Conservation (phyloP, 2,329 filamentous ascomycete genomes). For the Westerdykella ornata region DNA sequence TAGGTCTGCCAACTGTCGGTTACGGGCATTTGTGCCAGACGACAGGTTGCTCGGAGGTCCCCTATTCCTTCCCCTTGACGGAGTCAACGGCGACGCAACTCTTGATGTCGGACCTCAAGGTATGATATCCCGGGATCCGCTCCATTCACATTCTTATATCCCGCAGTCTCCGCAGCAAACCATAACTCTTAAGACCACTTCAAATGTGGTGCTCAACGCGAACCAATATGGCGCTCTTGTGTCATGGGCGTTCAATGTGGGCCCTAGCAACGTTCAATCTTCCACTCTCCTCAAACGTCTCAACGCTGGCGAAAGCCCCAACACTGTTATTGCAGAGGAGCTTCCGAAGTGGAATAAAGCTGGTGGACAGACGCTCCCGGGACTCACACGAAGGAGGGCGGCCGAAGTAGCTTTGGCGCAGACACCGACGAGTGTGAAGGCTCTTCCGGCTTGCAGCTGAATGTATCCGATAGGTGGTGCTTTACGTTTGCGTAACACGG, state of each 20-base stretch:
- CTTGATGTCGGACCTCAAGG: conserved; percentile 38
- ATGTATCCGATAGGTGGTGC: background rate
- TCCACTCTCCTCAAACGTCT: conserved; percentile 42
- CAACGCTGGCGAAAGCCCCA: conserved; percentile 41
- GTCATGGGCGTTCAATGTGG: conserved; percentile 49
- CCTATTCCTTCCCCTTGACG: conserved; percentile 43
- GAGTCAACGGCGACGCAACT: conserved; percentile 38
- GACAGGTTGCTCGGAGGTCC: conserved; percentile 41
- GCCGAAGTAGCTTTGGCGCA: conserved; percentile 43
- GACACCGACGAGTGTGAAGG: conserved; percentile 12
- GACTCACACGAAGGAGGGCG: conserved; percentile 39
- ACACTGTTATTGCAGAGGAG: conserved; percentile 41
- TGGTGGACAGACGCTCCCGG: conserved; percentile 36
- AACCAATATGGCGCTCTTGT: conserved; percentile 51
- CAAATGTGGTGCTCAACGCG: conserved; percentile 39
- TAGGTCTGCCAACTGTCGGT: conserved; percentile 45
- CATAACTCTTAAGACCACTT: conserved; percentile 14
- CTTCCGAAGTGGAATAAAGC: conserved; percentile 46
- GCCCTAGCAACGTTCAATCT: conserved; percentile 38
- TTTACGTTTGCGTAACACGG: too few relatives aligned
- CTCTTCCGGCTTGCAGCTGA: conserved; percentile 12
- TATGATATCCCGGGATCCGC: conserved; percentile 8
- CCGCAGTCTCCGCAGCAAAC: conserved; percentile 14
- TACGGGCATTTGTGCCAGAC: conserved; percentile 47
- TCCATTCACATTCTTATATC: background rate